Percentiles rank a stretch among this genome's conserved stretches.
These are phyloP conservation scores for Strobilomyces confusus DNA, from an alignment of 768 basidiomycete species.

Conservation along the genomic window DNA sequence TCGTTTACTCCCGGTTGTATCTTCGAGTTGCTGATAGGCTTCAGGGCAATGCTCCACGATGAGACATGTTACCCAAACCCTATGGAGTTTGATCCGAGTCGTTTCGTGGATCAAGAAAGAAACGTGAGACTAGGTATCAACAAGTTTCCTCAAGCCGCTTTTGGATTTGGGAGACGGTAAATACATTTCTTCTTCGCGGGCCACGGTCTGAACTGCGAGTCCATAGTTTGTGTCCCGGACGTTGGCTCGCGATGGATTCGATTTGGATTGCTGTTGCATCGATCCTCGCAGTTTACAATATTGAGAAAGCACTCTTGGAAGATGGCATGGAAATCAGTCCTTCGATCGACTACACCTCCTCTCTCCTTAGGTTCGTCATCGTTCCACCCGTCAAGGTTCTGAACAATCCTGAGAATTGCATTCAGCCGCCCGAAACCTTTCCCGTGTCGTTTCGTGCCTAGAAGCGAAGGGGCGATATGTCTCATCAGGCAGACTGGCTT, in stretches of 20 bases:
- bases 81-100: constrained; percentile 36
- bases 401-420: neutral
- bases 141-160: constrained; percentile 34
- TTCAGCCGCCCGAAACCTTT: constrained; percentile 42
- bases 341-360: constrained; percentile 33
- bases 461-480: constrained; percentile 28
- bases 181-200: neutral
- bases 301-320: constrained; percentile 33
- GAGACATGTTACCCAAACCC: constrained; percentile 37
- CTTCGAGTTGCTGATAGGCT: constrained; percentile 9
- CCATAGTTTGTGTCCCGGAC: constrained; percentile 42
- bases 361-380: constrained; percentile 33
- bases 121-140: constrained; percentile 32
- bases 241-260: constrained; percentile 40
- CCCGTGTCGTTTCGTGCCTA: constrained; percentile 34
- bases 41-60: constrained; percentile 43
- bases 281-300: constrained; percentile 37
- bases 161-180: constrained; percentile 42
- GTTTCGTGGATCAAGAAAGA: constrained; percentile 29
- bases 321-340: constrained; percentile 34
- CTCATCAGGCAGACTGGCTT: constrained; percentile 26
- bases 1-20: constrained; percentile 6
- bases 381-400: neutral
- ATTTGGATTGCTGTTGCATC: constrained; percentile 42
- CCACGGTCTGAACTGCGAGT: neutral